Evolutionary conservation across 208 protist genomes (phyloP).

Genomic region (Porcisia deanei): DNA sequence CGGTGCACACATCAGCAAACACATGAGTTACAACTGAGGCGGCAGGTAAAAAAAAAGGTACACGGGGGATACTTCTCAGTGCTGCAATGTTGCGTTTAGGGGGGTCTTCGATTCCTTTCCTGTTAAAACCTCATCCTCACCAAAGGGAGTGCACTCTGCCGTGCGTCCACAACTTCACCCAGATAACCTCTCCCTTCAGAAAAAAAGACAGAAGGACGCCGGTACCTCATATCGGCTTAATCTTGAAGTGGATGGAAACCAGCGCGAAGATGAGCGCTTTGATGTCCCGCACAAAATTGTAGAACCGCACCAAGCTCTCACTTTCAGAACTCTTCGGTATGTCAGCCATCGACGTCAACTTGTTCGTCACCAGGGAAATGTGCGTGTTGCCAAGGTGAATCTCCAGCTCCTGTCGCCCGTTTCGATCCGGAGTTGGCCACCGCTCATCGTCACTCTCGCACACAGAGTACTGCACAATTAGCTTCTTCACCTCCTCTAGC

Average conservation of each 20-base stretch:
- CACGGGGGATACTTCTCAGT: background rate
- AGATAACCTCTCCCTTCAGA: background rate
- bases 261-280: constrained; percentile 80
- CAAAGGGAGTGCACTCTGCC: background rate
- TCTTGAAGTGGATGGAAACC: constrained; percentile 90
- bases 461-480: constrained; percentile 64
- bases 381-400: constrained; percentile 87
- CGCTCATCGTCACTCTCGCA: constrained; percentile 79
- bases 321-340: constrained; percentile 49
- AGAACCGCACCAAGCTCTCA: constrained; percentile 67
- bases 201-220: background rate
- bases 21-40: background rate
- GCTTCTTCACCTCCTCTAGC: constrained; percentile 71
- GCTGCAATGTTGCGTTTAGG: background rate
- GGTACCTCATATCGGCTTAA: constrained; percentile 56
- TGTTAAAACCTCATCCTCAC: background rate
- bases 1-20: background rate
- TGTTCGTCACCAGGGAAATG: constrained; percentile 88
- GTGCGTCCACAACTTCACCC: background rate
- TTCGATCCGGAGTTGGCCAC: constrained; percentile 86
- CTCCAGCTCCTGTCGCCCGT: constrained; percentile 89
- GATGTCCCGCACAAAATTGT: constrained; percentile 82
- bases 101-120: background rate
- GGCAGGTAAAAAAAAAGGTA: background rate
- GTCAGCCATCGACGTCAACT: constrained; percentile 80